phyloP scores from a whole-genome alignment of 768 basidiomycete genomes.

The Cubamyces sp. region DNA sequence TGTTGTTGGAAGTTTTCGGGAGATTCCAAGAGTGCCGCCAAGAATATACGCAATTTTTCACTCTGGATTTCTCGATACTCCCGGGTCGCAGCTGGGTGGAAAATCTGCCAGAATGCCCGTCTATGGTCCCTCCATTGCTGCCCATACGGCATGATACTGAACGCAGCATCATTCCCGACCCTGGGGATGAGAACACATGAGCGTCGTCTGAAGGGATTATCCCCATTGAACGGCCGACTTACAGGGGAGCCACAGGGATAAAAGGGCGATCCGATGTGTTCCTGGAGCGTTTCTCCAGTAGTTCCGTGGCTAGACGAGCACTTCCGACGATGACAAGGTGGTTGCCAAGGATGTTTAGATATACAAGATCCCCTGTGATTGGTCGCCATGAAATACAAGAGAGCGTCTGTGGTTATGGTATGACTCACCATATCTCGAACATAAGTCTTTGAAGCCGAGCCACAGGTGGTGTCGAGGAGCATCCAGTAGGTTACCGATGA shows the following conservation, averaged over 20 bases:
- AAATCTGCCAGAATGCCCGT: conserved; percentile 20
- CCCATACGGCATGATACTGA: conserved; percentile 14
- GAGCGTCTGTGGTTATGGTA: background rate
- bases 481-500: conserved; percentile 1
- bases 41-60: background rate
- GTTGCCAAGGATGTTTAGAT: conserved; percentile 12
- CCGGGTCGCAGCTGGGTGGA: background rate
- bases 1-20: conserved; percentile 10
- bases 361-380: conserved; percentile 13
- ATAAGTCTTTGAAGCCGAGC: background rate
- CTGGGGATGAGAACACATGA: background rate
- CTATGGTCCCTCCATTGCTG: conserved; percentile 19
- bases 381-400: background rate
- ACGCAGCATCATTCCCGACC: conserved; percentile 1
- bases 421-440: background rate
- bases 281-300: conserved; percentile 17
- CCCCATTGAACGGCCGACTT: background rate
- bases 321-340: conserved; percentile 10
- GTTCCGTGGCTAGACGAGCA: background rate
- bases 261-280: conserved; percentile 21
- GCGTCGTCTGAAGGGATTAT: background rate
- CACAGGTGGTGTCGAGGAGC: background rate
- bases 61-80: conserved; percentile 1
- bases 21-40: background rate
- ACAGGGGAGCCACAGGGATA: conserved; percentile 4